phyloP scores from a whole-genome alignment of 306 rosid genomes.

The Corylus avellana region DNA sequence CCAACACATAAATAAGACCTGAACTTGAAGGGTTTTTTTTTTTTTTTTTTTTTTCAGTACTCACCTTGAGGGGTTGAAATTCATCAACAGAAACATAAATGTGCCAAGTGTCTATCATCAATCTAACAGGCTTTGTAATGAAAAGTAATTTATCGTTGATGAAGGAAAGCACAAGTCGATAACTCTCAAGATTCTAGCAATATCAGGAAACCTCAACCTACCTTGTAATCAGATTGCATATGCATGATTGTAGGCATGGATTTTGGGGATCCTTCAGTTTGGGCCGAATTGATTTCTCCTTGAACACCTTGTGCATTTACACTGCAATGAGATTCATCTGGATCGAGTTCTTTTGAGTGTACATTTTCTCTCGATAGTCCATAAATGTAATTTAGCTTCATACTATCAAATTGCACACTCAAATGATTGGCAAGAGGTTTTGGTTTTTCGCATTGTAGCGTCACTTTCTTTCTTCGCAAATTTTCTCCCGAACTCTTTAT shows the following conservation, averaged over 20 bases:
- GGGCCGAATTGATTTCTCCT: conserved; percentile 30
- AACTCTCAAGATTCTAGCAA: background rate
- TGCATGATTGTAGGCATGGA: conserved; percentile 29
- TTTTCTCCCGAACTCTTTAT: conserved; percentile 40
- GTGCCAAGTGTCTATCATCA: background rate
- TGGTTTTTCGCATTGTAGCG: conserved; percentile 27
- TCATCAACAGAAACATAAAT: background rate
- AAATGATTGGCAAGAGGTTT: conserved; percentile 32
- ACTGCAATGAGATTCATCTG: conserved; percentile 24
- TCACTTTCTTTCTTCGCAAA: conserved; percentile 34
- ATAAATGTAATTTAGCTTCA: conserved; percentile 27
- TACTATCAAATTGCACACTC: conserved; percentile 37
- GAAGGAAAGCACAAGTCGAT: background rate
- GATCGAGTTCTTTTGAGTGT: conserved; percentile 25
- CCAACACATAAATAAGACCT: background rate
- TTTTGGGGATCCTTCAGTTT: conserved; percentile 39
- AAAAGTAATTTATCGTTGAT: background rate
- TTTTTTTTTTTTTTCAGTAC: background rate
- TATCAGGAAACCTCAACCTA: conserved; percentile 29
- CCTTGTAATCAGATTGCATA: conserved; percentile 42
- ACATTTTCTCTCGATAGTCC: conserved; percentile 32
- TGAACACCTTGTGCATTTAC: conserved; percentile 27
- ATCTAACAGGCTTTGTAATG: conserved; percentile 1
- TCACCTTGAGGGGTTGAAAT: background rate
- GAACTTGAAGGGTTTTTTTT: background rate